Conservation (phyloP, 2,329 filamentous ascomycete species). For the Hirsutella thompsonii region DNA sequence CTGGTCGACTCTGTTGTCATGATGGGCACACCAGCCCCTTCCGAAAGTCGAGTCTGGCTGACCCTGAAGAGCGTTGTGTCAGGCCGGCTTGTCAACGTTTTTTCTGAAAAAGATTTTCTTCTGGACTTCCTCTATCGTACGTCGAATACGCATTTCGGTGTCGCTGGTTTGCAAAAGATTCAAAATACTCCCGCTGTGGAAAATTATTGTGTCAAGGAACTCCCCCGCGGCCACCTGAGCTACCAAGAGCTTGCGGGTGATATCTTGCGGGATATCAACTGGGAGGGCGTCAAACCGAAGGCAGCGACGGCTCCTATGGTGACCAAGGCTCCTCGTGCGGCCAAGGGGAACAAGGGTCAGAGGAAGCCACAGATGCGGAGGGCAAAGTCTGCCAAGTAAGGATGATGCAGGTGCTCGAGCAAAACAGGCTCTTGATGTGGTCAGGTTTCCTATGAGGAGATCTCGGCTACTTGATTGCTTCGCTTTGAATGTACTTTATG, state of each 20-base stretch:
- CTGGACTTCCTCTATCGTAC: constrained; percentile 80
- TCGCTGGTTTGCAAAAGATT: constrained; percentile 71
- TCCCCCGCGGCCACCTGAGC: constrained; percentile 55
- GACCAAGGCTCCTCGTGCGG: too few species aligned
- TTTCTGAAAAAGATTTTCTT: constrained; percentile 75
- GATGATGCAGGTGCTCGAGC: not conserved
- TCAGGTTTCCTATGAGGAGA: not conserved
- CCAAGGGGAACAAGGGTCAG: constrained; percentile 8
- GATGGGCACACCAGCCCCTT: constrained; percentile 71
- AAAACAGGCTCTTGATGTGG: too few species aligned
- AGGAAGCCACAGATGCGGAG: not conserved
- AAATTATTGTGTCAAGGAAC: constrained; percentile 53
- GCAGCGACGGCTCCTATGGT: constrained; percentile 5
- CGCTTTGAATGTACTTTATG: not conserved
- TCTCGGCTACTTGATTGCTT: not conserved
- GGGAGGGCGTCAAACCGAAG: constrained; percentile 47
- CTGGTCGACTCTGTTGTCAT: constrained; percentile 75
- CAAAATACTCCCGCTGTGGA: constrained; percentile 52
- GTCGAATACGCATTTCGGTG: constrained; percentile 67
- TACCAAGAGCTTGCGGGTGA: constrained; percentile 56
- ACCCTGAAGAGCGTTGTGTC: constrained; percentile 65
- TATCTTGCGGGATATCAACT: constrained; percentile 53
- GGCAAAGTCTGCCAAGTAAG: not conserved
- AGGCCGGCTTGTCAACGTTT: constrained; percentile 82
- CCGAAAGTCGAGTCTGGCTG: constrained; percentile 60